phyloP scores from a whole-genome alignment of 139 green algal genomes.

The Closterium sp. region DNA sequence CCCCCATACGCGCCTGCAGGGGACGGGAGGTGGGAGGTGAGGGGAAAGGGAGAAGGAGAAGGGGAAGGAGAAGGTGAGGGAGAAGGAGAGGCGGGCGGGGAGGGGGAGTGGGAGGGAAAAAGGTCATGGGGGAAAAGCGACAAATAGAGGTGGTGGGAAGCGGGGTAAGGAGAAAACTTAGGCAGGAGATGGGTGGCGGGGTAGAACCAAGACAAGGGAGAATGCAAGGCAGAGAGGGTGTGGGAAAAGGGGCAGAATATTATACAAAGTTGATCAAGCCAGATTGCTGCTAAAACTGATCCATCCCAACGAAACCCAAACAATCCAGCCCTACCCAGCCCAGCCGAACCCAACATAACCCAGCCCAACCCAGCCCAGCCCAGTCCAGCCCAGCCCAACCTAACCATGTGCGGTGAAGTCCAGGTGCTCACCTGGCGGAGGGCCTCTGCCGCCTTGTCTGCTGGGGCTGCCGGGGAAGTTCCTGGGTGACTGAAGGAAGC shows the following conservation, averaged over 20 bases:
- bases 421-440: too few species aligned
- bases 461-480: neutral
- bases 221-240: neutral
- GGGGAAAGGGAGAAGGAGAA: neutral
- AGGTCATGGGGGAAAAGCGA: neutral
- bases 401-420: too few species aligned
- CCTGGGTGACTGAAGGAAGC: slow-evolving; percentile 21
- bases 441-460: neutral
- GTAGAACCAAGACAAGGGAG: neutral
- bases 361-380: too few species aligned
- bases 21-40: neutral
- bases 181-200: too few species aligned
- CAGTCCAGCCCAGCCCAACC: neutral
- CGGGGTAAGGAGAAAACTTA: neutral
- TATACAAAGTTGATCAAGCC: too few species aligned
- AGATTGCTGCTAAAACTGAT: neutral
- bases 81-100: too few species aligned
- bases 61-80: too few species aligned
- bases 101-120: too few species aligned
- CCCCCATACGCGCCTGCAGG: slow-evolving; percentile 19
- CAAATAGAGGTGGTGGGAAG: neutral
- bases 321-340: too few species aligned
- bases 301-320: too few species aligned
- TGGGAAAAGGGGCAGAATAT: neutral
- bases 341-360: too few species aligned